Evolutionary conservation across 768 basidiomycete genomes (phyloP), one percentile per base, ranked within the genome.

Genomic region (Suillus weaverae): DNA sequence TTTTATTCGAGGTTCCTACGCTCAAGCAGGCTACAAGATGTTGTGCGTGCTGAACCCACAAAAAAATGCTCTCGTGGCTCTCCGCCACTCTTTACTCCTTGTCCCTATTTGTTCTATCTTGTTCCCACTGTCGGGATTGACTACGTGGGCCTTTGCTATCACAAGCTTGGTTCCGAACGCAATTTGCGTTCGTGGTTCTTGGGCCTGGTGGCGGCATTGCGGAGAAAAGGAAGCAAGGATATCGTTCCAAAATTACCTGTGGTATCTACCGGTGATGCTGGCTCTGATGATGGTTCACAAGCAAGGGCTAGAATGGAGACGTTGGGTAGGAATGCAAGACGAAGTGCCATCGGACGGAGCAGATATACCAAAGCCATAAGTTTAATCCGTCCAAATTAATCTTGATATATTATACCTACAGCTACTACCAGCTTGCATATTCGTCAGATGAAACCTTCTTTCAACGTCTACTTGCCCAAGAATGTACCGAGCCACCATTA

Each of bases 261-360:
- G 95, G 90, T 95, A 95, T 78, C 74, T 99, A 48, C 97, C 97
- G 0, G 89, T 91, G 7, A 81, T 98, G 7, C 81, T 99, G 66
- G 94, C 88, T 3, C 80, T 99, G 69, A 95, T 96, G 92, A 95
- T 99, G 93, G 80, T 91, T 62, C 95, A 97, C 77, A 98, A 98
- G 79, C 87, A 89, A 70, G 91, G 91, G 0, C 80, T 91, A 69
- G 88, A 90, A 68, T 95, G 92, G 93, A 69, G 81, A 32, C 78
- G 84, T 53, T 90, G 89, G 88, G 38, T 87, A 10, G 83, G 85
- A 9, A 43, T 35, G 11, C 41, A 62, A 35, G 32, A 62, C n/a
- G 30, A 62, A 26, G 36, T 39, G 7, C 20, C 33, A 2, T 32
- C 36, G 20, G 36, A 60, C 5, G 36, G 36, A 32, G 36, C 16